Conservation (phyloP, 2,329 filamentous ascomycete species). For the Botrytis fabae region DNA sequence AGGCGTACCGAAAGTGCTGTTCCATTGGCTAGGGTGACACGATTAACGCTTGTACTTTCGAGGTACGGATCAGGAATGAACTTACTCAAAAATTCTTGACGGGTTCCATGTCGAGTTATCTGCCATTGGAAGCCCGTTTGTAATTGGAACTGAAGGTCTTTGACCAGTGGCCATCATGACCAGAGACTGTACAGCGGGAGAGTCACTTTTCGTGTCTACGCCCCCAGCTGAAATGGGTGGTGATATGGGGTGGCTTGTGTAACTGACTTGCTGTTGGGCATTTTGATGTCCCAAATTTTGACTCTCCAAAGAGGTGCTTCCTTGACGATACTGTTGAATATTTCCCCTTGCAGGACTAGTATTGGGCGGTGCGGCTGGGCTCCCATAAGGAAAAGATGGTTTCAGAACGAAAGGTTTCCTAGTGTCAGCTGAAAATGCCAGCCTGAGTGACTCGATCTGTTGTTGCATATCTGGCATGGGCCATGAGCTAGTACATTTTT, state of each 20-base stretch:
- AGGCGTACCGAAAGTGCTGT: constrained; percentile 78
- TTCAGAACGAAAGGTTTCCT: constrained; percentile 87
- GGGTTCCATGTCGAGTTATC: constrained; percentile 79
- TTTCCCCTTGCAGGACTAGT: constrained; percentile 33
- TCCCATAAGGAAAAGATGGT: constrained; percentile 82
- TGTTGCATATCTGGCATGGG: constrained; percentile 87
- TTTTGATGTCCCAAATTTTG: constrained; percentile 52
- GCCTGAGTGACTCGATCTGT: constrained; percentile 83
- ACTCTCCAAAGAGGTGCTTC: constrained; percentile 42
- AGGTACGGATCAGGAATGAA: constrained; percentile 31
- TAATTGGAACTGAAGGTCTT: constrained; percentile 50
- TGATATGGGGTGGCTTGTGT: constrained; percentile 70
- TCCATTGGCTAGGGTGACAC: constrained; percentile 73
- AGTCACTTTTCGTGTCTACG: constrained; percentile 74
- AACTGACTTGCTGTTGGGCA: constrained; percentile 61
- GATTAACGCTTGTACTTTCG: constrained; percentile 34
- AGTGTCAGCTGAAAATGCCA: constrained; percentile 86
- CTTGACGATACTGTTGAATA: constrained; percentile 36
- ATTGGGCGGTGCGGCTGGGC: constrained; percentile 51
- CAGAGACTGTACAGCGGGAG: constrained; percentile 69
- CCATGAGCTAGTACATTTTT: constrained; percentile 79
- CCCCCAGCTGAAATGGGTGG: constrained; percentile 75
- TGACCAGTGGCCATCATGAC: constrained; percentile 65
- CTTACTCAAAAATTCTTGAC: constrained; percentile 85
- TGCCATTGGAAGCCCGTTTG: constrained; percentile 44